Evolutionary conservation across 805 yeast species (phyloP), one percentile per base, ranked within the genome.

Genomic region (Kodamaea laetipori): DNA sequence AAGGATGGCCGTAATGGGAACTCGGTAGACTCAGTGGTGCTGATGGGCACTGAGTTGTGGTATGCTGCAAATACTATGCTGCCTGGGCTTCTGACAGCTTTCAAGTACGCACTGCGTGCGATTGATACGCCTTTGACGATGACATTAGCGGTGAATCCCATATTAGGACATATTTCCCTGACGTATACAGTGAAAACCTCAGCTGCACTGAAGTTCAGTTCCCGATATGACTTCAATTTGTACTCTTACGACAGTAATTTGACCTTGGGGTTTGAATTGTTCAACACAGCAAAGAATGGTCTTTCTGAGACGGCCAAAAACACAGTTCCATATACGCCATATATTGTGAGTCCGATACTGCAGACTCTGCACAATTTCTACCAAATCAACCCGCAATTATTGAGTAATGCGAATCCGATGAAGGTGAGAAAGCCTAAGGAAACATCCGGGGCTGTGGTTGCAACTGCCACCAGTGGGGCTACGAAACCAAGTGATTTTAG

Each of bases 241-340:
- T 92, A 87, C 58, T 92, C 98, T 0, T 90, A 92, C 56, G 86
- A 87, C 51, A 86, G 96, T 41, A 87, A 92, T 58, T 66, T 94
- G 38, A 81, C 92, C 0, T 63, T 94, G 19, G 99, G 99, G 2
- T 81, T 87, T 54, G 97, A 90, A 54, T 61, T 90, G 16, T 88
- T 92, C 84, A 78, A 80, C 46, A 17, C 32, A 2, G 36, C 17
- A 26, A 12, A 25, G 21, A 27, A 27, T 9, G 39, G 36, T 69
- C 69, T 21, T 5, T 3, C 26, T 3, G 13, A 7, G 13, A 6
- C 37, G 3, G 23, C 8, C 44, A 34, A 23, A 9, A 8, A 23
- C 8, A 6, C 24, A 21, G 24, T 21, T 27, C 16, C 36, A 18
- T 34, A 13, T 13, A 34, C 25, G 4, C 37, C 37, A 18, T 21